Base-by-base conservation (phyloP, 352 stramenopile genomes). In the Phytophthora fragariaefolia region DNA sequence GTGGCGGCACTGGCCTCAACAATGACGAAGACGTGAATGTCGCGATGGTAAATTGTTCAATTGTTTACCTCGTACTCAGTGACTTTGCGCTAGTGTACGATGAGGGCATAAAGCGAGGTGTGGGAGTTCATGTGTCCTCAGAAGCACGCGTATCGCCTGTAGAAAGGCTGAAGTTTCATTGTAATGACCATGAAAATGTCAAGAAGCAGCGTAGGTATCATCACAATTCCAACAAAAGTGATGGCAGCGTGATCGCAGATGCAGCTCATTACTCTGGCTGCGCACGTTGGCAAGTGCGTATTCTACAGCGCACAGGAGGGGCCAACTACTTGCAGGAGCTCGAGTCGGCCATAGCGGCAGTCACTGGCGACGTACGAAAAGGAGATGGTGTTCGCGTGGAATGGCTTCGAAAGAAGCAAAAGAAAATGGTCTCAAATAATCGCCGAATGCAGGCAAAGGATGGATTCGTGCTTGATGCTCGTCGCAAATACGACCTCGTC, bases 241-340 rank as follows among this genome's bases (percentile, higher is more conserved):
- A 34, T 22, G 42, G 27, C 34, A 28, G 6, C 49, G 38, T 28
- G 32, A 26, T 53, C 15, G 20, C 47, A 12, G 58, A 62, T 45
- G 23, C 60, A 22, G 43, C 42, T 10, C 53, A 56, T 6, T 46
- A 70, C n/a, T 63, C 66, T 15, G 47, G 34, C 0, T 70, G 46
- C 46, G 66, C 66, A 17, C 52, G 66, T 17, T 90, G 82, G 82
- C 82, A 90, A 69, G 76, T 89, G 42, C 79, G 82, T 2, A 62
- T 89, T 34, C 56, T 90, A 26, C 69, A 77, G 47, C 82, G 76
- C 10, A 51, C 40, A 22, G 54, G 66, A 34, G 46, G 56, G 2
- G 12, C 48, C 3, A 58, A 57, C 24, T 66, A 70, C 43, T 56
- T 74, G 53, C 59, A 74, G n/a, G 59, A 74, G 13, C 18, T 74